Evolutionary conservation across 495 filamentous ascomycete species (phyloP).

Genomic region (Acidomyces sp.): DNA sequence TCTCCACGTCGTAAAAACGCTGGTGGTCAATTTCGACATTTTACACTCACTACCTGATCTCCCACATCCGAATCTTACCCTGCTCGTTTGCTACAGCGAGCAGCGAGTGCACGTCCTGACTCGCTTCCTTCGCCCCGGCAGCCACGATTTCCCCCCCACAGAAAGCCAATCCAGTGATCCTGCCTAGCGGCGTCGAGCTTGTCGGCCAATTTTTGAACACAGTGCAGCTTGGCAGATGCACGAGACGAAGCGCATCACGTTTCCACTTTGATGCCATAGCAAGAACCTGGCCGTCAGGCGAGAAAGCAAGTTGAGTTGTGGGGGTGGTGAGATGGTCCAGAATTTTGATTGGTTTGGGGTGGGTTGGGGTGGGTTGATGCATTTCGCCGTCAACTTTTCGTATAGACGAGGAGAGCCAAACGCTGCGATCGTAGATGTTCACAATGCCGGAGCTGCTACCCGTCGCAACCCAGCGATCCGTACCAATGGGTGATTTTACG

Average conservation of each 20-base stretch:
- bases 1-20: no score
- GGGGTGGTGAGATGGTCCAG: slow-evolving; percentile 82
- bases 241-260: slow-evolving; percentile 73
- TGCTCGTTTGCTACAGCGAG: slow-evolving; percentile 76
- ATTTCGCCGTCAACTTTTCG: no score
- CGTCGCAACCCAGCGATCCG: slow-evolving; percentile 75
- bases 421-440: slow-evolving; percentile 78
- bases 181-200: slow-evolving; percentile 70
- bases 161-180: slow-evolving; percentile 69
- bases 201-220: slow-evolving; percentile 98
- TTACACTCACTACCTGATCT: slow-evolving; percentile 37
- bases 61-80: slow-evolving; percentile 77
- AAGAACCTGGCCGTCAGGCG: slow-evolving; percentile 77
- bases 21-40: not conserved
- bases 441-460: slow-evolving; percentile 75
- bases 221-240: slow-evolving; percentile 81
- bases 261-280: slow-evolving; percentile 74
- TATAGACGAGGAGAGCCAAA: slow-evolving; percentile 36
- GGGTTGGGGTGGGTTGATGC: slow-evolving; percentile 35
- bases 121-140: slow-evolving; percentile 1
- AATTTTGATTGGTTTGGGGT: slow-evolving; percentile 53
- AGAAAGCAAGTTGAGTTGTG: slow-evolving; percentile 62
- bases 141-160: slow-evolving; percentile 17
- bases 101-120: slow-evolving; percentile 45
- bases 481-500: slow-evolving; percentile 49